These are phyloP conservation scores for Beauveria sp. DNA, from an alignment of 2,329 filamentous ascomycete species.

Conservation along the genomic window DNA sequence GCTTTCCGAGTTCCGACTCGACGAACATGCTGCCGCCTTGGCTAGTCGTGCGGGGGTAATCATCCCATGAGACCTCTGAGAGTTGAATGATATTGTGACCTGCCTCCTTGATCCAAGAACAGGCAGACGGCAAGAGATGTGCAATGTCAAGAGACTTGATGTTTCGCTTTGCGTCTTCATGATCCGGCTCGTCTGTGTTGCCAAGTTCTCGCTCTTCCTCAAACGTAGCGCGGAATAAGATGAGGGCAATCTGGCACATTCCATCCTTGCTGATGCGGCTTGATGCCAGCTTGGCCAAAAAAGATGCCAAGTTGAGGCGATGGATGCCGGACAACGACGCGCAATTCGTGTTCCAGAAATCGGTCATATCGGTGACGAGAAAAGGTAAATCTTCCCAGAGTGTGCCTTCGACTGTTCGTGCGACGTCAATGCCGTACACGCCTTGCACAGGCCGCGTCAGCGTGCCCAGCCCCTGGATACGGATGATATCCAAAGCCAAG, in stretches of 20 bases:
- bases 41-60: not conserved
- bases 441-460: not conserved
- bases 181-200: not conserved
- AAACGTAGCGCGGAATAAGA: slow-evolving; percentile 10
- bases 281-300: slow-evolving; percentile 9
- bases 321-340: slow-evolving; percentile 2
- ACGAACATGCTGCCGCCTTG: not conserved
- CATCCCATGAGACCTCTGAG: not conserved
- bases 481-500: not conserved
- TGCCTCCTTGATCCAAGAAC: not conserved
- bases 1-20: not conserved
- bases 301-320: slow-evolving; percentile 6
- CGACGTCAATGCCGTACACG: slow-evolving; percentile 4
- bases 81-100: not conserved
- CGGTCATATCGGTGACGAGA: slow-evolving; percentile 7
- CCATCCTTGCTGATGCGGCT: not conserved
- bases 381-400: slow-evolving; percentile 10
- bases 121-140: slow-evolving; percentile 1
- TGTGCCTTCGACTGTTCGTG: slow-evolving; percentile 1
- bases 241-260: slow-evolving; percentile 4
- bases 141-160: not conserved
- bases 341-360: slow-evolving; percentile 7
- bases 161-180: not conserved
- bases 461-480: not conserved
- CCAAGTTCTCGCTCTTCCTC: not conserved